A percentile compares a stretch with the other conserved stretches of the same genome.
Conservation (phyloP, 179 eudicot genomes). For the Beta macrorhiza region DNA sequence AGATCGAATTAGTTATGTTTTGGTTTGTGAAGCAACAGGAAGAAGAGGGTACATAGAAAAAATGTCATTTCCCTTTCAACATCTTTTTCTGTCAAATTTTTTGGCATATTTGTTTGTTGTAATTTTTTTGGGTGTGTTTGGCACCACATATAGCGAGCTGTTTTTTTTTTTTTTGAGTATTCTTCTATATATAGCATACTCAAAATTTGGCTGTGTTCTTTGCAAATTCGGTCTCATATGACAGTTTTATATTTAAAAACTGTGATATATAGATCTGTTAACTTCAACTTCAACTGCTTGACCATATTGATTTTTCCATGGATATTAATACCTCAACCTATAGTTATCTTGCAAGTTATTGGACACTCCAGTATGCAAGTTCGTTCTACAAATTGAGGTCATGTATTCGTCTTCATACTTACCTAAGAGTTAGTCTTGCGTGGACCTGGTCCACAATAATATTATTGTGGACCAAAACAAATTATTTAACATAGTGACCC, state of each 20-base stretch:
- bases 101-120: constrained; percentile 18
- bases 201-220: constrained; percentile 4
- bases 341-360: neutral
- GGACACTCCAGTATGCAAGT: no score
- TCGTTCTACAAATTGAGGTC: no score
- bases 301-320: no score
- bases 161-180: neutral
- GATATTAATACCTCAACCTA: neutral
- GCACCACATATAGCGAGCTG: constrained; percentile 13
- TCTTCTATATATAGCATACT: constrained; percentile 7
- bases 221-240: neutral
- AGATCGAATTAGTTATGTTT: constrained; percentile 24
- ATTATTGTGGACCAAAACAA: no score
- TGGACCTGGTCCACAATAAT: no score
- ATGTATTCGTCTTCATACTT: no score
- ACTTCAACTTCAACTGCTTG: neutral
- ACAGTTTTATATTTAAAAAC: neutral
- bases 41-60: constrained; percentile 34
- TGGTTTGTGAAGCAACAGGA: constrained; percentile 29
- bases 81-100: constrained; percentile 7
- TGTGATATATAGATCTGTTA: neutral
- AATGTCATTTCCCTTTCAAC: constrained; percentile 22
- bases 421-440: no score
- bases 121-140: constrained; percentile 17
- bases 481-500: no score